Evolutionary conservation across 148 eudicot genomes (phyloP).

Genomic region (Chenopodium album): DNA sequence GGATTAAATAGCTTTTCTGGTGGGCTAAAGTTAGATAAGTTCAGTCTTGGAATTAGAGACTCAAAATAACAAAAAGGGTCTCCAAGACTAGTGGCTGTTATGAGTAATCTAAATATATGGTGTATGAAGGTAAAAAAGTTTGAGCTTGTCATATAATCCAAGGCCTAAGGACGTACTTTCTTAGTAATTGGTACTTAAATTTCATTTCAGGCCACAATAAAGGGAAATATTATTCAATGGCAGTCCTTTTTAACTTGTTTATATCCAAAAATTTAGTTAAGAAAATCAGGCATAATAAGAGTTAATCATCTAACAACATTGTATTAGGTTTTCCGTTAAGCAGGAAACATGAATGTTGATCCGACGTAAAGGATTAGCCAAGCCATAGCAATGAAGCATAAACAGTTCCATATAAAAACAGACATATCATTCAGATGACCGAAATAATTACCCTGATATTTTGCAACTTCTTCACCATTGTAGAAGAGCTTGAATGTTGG

Average conservation of each 20-base stretch:
- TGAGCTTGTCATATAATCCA: background rate
- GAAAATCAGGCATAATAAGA: background rate
- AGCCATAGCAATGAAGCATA: background rate
- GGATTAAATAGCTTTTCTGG: background rate
- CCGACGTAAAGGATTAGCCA: background rate
- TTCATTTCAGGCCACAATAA: background rate
- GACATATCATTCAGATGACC: background rate
- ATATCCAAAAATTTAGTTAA: too few species aligned
- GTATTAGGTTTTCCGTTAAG: background rate
- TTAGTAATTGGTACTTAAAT: too few species aligned
- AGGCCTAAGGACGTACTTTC: background rate
- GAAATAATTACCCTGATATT: constrained; percentile 60
- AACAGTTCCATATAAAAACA: background rate
- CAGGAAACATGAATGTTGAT: background rate
- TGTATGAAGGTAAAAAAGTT: background rate
- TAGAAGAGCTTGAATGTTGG: constrained; percentile 97
- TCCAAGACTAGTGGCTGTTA: background rate
- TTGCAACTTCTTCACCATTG: constrained; percentile 88
- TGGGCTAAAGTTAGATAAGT: background rate
- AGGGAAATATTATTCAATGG: background rate
- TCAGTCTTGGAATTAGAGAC: background rate
- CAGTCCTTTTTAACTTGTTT: background rate
- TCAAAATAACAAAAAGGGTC: background rate
- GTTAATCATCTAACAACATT: background rate
- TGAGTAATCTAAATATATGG: background rate